Evolutionary conservation across 495 filamentous ascomycete genomes (phyloP).

Genomic region (Aspergillus diversus): DNA sequence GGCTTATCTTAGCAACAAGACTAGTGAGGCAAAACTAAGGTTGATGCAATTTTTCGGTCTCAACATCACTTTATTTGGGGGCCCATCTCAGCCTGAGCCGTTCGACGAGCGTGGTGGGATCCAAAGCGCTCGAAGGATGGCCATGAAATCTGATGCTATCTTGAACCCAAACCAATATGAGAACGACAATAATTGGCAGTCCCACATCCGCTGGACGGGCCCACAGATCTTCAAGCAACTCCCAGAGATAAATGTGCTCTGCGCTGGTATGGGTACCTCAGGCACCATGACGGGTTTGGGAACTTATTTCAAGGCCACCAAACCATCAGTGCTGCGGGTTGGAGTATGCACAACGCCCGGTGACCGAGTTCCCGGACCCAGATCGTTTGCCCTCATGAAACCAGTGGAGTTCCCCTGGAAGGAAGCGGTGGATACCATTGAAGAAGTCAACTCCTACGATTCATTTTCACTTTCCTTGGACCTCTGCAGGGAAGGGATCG

Average conservation of each 20-base stretch:
- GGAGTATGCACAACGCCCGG: slow-evolving; percentile 60
- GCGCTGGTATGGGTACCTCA: slow-evolving; percentile 59
- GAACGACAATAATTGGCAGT: slow-evolving; percentile 61
- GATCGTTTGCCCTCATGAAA: slow-evolving; percentile 54
- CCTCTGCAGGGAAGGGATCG: slow-evolving; percentile 59
- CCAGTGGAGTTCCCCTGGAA: slow-evolving; percentile 63
- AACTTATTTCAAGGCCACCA: slow-evolving; percentile 55
- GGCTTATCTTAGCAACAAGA: slow-evolving; percentile 66
- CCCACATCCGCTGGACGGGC: slow-evolving; percentile 64
- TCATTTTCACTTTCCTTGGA: slow-evolving; percentile 58
- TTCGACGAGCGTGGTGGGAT: slow-evolving; percentile 58
- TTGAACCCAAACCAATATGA: slow-evolving; percentile 63
- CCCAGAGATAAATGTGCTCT: slow-evolving; percentile 61
- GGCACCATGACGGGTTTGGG: slow-evolving; percentile 59
- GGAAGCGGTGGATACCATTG: slow-evolving; percentile 53
- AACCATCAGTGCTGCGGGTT: slow-evolving; percentile 53
- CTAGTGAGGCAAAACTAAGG: slow-evolving; percentile 53
- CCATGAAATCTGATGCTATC: slow-evolving; percentile 40
- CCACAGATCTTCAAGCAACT: slow-evolving; percentile 61
- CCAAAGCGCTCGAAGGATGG: slow-evolving; percentile 44
- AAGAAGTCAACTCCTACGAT: slow-evolving; percentile 56
- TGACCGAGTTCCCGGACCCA: slow-evolving; percentile 60
- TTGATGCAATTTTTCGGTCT: slow-evolving; percentile 64
- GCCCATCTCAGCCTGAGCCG: slow-evolving; percentile 61
- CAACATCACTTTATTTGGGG: slow-evolving; percentile 59